Conservation (phyloP, 2,329 filamentous ascomycete genomes). For the Ophiostoma triangulosporum region DNA sequence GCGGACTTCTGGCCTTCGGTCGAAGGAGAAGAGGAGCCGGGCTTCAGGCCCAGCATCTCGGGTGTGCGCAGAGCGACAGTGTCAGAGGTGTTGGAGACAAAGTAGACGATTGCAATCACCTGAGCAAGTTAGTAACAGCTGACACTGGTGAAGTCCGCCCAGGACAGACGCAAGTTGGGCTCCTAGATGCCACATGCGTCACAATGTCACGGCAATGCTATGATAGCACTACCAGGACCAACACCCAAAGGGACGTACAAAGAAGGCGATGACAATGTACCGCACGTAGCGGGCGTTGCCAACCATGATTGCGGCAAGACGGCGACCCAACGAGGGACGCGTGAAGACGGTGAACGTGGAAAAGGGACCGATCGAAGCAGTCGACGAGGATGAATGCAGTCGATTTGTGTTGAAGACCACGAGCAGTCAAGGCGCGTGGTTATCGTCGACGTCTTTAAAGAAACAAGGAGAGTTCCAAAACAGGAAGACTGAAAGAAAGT, state of each 20-base stretch:
- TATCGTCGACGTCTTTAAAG: background rate
- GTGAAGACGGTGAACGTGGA: background rate
- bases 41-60: conserved; percentile 12
- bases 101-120: conserved; percentile 64
- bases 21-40: conserved; percentile 16
- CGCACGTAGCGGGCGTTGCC: conserved; percentile 62
- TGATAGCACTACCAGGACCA: background rate
- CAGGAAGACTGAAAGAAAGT: background rate
- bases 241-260: conserved; percentile 38
- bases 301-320: conserved; percentile 28
- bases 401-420: background rate
- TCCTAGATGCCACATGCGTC: too few species aligned
- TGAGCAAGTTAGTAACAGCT: conserved; percentile 17
- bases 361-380: background rate
- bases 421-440: background rate
- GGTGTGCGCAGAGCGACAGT: conserved; percentile 23
- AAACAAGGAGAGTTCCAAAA: background rate
- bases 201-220: background rate
- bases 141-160: background rate
- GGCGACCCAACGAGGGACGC: conserved; percentile 5
- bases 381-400: background rate
- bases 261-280: conserved; percentile 68
- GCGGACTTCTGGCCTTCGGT: conserved; percentile 10
- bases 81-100: conserved; percentile 51
- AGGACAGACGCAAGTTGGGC: too few species aligned